Evolutionary conservation across 768 basidiomycete genomes (phyloP), one percentile per base, ranked within the genome.

Genomic region (Pleurotus tuoliensis): DNA sequence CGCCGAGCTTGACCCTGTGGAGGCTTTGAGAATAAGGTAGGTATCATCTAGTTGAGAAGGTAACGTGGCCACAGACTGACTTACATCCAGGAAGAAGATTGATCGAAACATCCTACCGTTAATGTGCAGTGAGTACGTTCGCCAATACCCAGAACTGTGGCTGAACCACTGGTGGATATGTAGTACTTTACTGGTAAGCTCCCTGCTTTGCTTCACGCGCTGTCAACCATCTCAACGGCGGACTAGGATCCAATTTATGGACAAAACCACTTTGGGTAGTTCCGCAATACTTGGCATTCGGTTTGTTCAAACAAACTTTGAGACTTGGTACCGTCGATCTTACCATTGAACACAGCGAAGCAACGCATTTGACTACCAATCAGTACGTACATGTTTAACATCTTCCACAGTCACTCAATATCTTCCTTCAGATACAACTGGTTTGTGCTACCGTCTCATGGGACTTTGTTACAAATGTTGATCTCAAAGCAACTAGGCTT

Each of bases 161-260:
- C 53, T 37, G 30, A 46, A 30, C 57, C 55, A 25, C n/a, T 20
- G 8, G 39, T 2, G 24, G 38, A 34, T 41, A 48, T 56, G 3
- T 53, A 84, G 85, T 73, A 24, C 76, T 85, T 37, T 86, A 84
- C 61, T 83, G 76, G 82, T 84, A 62, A 34, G 72, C 20, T 12
- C 30, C 13, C 25, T 7, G 38, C 13, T 24, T 16, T 27, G 3
- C 53, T 30, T 40, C 24, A 34, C 24, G 30, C 6, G 43, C 44
- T 9, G 25, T 52, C 22, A 13, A 46, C 13, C 15, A 7, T 18
- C n/a, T 3, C 56, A 34, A 34, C 30, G 30, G 27, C 30, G 11
- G 30, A 9, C 60, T 57, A 84, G 87, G 80, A 77, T 90, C n/a
- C 87, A 89, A 64, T 88, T 84, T 58, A 88, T 88, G 84, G 88